Evolutionary conservation across 1,139 yeast species (phyloP).

Genomic region (Yamadazyma taylorii): DNA sequence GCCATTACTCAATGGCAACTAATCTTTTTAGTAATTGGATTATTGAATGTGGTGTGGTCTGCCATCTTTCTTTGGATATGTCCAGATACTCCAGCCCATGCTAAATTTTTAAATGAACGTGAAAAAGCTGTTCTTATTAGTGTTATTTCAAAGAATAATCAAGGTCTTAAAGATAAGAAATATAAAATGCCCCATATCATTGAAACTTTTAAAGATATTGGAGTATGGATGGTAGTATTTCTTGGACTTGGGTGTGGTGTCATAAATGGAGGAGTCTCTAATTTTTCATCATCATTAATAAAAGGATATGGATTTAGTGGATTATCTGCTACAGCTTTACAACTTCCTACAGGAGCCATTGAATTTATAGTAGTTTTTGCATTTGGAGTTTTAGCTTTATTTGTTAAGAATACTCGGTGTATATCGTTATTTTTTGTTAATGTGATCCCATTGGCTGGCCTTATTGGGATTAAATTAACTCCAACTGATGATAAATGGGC

Average conservation of each 20-base stretch:
- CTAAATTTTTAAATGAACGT: constrained; percentile 37
- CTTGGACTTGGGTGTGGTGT: constrained; percentile 27
- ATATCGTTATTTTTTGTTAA: constrained; percentile 20
- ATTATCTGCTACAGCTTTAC: constrained; percentile 25
- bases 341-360: constrained; percentile 33
- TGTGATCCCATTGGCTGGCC: constrained; percentile 25
- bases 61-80: constrained; percentile 22
- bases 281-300: constrained; percentile 27
- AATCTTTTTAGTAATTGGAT: constrained; percentile 48
- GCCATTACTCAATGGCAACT: constrained; percentile 26
- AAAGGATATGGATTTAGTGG: constrained; percentile 29
- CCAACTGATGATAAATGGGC: constrained; percentile 22
- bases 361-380: constrained; percentile 31
- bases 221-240: constrained; percentile 28
- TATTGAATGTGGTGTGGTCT: constrained; percentile 31
- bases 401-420: constrained; percentile 20
- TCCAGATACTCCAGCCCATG: constrained; percentile 46
- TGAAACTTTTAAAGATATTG: constrained; percentile 27
- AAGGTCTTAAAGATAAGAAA: constrained; percentile 24
- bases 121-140: constrained; percentile 31
- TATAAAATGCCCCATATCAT: constrained; percentile 22
- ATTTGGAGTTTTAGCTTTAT: constrained; percentile 24
- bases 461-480: constrained; percentile 24
- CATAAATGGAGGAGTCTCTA: constrained; percentile 30
- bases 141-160: constrained; percentile 25